Evolutionary conservation across 2,329 filamentous ascomycete genomes (phyloP).

Genomic region (Dothideomycetes sp.): DNA sequence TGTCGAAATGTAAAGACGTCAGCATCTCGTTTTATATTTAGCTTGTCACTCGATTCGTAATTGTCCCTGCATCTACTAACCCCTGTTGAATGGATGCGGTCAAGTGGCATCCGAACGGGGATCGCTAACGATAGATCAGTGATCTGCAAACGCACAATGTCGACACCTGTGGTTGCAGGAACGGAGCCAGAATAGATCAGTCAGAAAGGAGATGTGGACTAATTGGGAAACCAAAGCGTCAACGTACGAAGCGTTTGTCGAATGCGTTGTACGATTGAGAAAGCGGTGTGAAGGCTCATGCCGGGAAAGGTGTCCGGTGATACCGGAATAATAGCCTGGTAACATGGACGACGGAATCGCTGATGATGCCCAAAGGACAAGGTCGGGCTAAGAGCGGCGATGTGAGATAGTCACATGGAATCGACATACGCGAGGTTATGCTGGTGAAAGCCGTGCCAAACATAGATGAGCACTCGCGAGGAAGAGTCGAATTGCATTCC

Average conservation of each 20-base stretch:
- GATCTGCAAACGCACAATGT: constrained; percentile 1
- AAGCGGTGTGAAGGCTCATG: constrained; percentile 4
- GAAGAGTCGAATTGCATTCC: too few species aligned
- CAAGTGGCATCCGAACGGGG: neutral
- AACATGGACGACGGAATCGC: too few species aligned
- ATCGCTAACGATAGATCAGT: constrained; percentile 4
- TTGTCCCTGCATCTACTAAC: constrained; percentile 8
- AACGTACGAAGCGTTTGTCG: neutral
- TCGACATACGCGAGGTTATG: too few species aligned
- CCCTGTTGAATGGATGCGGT: constrained; percentile 1
- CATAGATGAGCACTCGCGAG: too few species aligned
- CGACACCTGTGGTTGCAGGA: constrained; percentile 4
- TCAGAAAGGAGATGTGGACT: neutral
- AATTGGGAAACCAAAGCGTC: neutral
- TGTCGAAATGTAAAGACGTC: too few species aligned
- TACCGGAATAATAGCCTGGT: too few species aligned
- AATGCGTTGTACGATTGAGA: constrained; percentile 4
- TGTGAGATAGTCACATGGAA: too few species aligned
- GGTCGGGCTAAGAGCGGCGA: too few species aligned
- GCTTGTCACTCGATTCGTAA: constrained; percentile 1
- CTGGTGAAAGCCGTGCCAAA: too few species aligned
- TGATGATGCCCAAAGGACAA: too few species aligned
- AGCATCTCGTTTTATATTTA: neutral
- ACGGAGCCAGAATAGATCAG: neutral
- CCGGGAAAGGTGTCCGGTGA: too few species aligned